phyloP scores from a whole-genome alignment of 2,329 filamentous ascomycete genomes.

The Lojkania enalia region DNA sequence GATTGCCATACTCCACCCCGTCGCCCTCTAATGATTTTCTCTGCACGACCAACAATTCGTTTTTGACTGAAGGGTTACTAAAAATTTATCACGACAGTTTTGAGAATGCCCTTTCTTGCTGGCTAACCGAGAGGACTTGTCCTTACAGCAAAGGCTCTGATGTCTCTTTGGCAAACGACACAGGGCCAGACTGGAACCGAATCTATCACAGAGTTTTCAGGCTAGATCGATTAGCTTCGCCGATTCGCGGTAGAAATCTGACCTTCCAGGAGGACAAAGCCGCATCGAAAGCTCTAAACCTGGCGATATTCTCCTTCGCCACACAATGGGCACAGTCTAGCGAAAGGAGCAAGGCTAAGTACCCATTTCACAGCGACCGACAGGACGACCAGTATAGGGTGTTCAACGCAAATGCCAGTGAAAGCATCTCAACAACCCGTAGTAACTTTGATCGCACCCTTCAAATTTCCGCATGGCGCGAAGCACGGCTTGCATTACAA shows the following conservation, averaged over 20 bases:
- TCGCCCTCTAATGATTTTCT: constrained; percentile 35
- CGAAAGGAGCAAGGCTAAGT: constrained; percentile 29
- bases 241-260: constrained; percentile 47
- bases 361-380: constrained; percentile 29
- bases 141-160: constrained; percentile 49
- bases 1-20: constrained; percentile 22
- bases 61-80: constrained; percentile 51
- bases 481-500: constrained; percentile 46
- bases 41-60: constrained; percentile 40
- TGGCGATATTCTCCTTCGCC: constrained; percentile 57
- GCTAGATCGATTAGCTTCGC: constrained; percentile 51
- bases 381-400: constrained; percentile 13
- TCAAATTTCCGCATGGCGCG: constrained; percentile 48
- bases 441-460: constrained; percentile 43
- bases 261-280: constrained; percentile 49
- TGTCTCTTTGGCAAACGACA: constrained; percentile 33
- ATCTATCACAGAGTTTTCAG: constrained; percentile 56
- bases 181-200: constrained; percentile 53
- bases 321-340: constrained; percentile 52
- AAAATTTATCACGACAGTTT: constrained; percentile 59
- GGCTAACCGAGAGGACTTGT: constrained; percentile 58
- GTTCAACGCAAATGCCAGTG: constrained; percentile 6
- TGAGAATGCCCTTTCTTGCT: constrained; percentile 58
- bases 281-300: constrained; percentile 52
- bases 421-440: not conserved